A percentile compares a stretch with the other conserved stretches of the same genome.
Evolutionary conservation across 2,329 filamentous ascomycete genomes (phyloP).

Genomic region (Teratosphaeria pseudoeucalypti): DNA sequence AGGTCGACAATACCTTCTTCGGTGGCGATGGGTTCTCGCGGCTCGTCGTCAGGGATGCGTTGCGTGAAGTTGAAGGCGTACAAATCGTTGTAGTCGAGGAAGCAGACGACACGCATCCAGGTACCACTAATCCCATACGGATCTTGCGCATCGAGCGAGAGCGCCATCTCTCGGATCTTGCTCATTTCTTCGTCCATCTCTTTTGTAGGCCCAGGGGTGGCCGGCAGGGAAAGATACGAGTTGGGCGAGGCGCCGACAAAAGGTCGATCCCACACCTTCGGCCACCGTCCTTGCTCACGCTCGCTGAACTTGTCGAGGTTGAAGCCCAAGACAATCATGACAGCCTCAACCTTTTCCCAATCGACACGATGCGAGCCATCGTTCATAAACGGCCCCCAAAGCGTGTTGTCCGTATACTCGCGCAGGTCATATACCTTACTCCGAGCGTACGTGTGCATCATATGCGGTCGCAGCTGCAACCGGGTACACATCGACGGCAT

Average conservation of each 20-base stretch:
- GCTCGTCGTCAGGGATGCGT: constrained; percentile 20
- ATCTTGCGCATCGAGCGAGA: constrained; percentile 46
- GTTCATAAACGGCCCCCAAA: constrained; percentile 62
- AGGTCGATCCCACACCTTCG: constrained; percentile 44
- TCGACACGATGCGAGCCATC: constrained; percentile 55
- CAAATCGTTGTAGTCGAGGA: constrained; percentile 58
- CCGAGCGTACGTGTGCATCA: constrained; percentile 46
- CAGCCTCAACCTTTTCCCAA: constrained; percentile 71
- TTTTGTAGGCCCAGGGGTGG: constrained; percentile 2
- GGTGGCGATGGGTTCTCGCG: constrained; percentile 44
- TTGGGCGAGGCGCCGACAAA: constrained; percentile 47
- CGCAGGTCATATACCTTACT: constrained; percentile 65
- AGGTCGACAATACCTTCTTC: constrained; percentile 41
- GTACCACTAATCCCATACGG: constrained; percentile 62
- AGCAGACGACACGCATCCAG: constrained; percentile 53
- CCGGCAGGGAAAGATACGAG: constrained; percentile 8
- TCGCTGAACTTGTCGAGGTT: constrained; percentile 46
- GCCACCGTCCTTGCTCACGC: constrained; percentile 36
- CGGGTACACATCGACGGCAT: constrained; percentile 15
- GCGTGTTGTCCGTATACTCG: constrained; percentile 49
- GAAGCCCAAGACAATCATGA: constrained; percentile 57
- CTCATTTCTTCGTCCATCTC: constrained; percentile 11
- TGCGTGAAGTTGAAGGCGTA: constrained; percentile 58
- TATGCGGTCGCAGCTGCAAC: constrained; percentile 4
- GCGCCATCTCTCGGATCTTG: constrained; percentile 25